Base-by-base conservation (phyloP, 352 stramenopile species). In the Pythium apleroticum region DNA sequence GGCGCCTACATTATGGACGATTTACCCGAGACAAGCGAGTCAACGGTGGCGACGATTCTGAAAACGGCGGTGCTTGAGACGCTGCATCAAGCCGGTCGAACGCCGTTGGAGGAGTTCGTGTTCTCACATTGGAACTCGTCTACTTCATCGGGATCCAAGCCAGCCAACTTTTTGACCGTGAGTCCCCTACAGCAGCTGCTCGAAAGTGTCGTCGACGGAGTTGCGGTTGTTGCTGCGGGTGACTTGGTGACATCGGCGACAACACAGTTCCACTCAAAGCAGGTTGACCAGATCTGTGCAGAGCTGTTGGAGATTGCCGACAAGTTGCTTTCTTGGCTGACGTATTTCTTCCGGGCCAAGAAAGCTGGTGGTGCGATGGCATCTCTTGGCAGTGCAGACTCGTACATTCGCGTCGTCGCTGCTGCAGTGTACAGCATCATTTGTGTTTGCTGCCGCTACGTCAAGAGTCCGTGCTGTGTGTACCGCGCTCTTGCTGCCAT, bases 351-450 rank as follows among this genome's bases (percentile, higher is more conserved):
- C 30, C 41, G 88, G 48, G 54, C 66, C 5, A 89, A 88, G 43
- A 50, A 28, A 14, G 55, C 53, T 75, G 35, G 33, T 53, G 20
- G 20, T 25, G 43, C 17, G 39, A 24, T 17, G 9, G 39, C 24
- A 22, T 43, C 24, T 43, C 22, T 31, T 0, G 31, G 48, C 78
- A 65, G 65, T 56, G 63, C 67, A 17, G 81, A 88, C 25, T 50
- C 43, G 43, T 91, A 81, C 45, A 74, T 93, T 14, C 80, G 80
- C 5, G 62, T 95, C 10, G 84, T 80, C 8, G 68, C 82, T 5
- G 81, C 82, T 7, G 72, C 80, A 24, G 74, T 96, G 33, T 91
- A 95, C 71, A 95, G 84, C 28, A 81, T 80, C 19, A 78, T 96
- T 24, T 89, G 76, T 46, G 61, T 89, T 27, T 86, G 81, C 57